Conservation (phyloP, 768 basidiomycete genomes). For the Pholiota microspora region DNA sequence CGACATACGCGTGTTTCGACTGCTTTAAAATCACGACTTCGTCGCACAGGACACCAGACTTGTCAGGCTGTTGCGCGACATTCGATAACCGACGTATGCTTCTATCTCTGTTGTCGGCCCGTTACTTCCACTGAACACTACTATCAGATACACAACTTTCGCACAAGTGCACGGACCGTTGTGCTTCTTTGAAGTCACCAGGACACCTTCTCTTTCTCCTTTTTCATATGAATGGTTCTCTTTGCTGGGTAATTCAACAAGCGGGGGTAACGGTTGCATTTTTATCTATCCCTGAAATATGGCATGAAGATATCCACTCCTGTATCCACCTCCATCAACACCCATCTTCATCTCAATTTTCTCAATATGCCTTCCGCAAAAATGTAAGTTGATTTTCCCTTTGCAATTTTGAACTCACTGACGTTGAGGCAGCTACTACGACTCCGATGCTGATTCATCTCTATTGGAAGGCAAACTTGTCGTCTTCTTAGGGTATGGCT, state of each 20-base stretch:
- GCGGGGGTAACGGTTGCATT: background rate
- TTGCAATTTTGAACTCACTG: background rate
- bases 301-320: background rate
- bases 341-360: background rate
- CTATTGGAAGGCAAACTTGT: slow-evolving; percentile 48
- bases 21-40: background rate
- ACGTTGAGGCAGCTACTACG: slow-evolving; percentile 47
- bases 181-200: slow-evolving; percentile 14
- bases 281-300: background rate
- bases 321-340: background rate
- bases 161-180: background rate
- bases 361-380: slow-evolving; percentile 42
- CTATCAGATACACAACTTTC: background rate
- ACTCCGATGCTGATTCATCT: slow-evolving; percentile 55
- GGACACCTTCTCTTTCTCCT: slow-evolving; percentile 8
- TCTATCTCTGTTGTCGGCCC: background rate
- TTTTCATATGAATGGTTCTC: background rate
- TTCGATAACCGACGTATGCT: too few relatives aligned
- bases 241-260: background rate
- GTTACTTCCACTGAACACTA: background rate
- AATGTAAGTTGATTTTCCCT: slow-evolving; percentile 39
- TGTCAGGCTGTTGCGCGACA: background rate
- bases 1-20: background rate
- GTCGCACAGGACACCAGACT: background rate
- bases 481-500: slow-evolving; percentile 55